Percentiles rank a stretch among this genome's conserved stretches.
Evolutionary conservation across 148 eudicot genomes (phyloP).

Genomic region (Oxyria digyna): DNA sequence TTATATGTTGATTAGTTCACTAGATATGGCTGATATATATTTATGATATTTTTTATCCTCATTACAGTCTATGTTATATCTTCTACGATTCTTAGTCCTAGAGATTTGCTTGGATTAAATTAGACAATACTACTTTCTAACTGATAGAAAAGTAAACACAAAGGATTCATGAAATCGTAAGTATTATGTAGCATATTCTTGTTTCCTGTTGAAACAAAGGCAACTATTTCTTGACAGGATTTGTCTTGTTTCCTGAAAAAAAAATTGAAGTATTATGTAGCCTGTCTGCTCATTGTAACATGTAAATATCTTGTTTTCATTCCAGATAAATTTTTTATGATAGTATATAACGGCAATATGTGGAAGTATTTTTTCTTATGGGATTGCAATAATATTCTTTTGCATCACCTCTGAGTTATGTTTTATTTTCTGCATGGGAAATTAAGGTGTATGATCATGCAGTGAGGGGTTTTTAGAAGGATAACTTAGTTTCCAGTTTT

Average conservation of each 20-base stretch:
- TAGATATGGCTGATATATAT: background rate
- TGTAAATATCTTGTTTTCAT: background rate
- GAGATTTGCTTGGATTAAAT: background rate
- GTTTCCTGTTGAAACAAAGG: background rate
- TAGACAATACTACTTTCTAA: background rate
- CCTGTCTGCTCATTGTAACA: background rate
- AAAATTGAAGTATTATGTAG: too few species aligned
- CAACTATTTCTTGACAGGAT: too few species aligned
- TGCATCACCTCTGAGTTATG: background rate
- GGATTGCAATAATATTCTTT: background rate
- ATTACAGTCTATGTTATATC: background rate
- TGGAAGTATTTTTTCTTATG: background rate
- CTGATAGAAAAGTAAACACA: background rate
- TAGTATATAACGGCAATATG: background rate
- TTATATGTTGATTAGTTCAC: conserved; percentile 1
- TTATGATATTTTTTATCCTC: background rate
- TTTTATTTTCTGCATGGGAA: background rate
- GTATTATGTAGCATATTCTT: background rate
- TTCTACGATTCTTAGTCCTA: background rate
- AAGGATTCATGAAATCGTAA: background rate
- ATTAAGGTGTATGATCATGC: background rate
- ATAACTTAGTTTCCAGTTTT: background rate
- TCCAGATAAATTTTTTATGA: background rate
- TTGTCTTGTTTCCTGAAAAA: too few species aligned
- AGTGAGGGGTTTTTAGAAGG: background rate